Evolutionary conservation across 2,329 filamentous ascomycete genomes (phyloP), one percentile per base, ranked within the genome.

Genomic region (Coniella lustricola): DNA sequence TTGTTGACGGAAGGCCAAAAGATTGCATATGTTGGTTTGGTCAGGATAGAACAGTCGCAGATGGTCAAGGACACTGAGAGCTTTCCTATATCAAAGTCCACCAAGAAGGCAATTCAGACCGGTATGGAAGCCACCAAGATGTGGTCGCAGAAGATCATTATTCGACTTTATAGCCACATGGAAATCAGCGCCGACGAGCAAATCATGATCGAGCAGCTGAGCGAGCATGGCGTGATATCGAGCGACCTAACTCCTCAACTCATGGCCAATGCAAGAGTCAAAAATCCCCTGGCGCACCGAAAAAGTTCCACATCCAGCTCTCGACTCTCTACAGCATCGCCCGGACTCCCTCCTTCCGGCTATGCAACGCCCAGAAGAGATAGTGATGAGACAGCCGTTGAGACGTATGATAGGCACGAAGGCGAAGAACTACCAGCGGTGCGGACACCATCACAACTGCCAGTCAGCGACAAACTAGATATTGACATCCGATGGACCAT

Each of bases 101-200:
- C 80, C 2, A 93, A 85, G 66, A 96, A 91, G 64, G 72, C 82
- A 37, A 64, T 90, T 10, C 75, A 79, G 25, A 70, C 84, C 52
- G 80, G 86, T 0, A 71, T 82, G 10, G 93, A 96, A 64, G 79
- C 83, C 32, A 84, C 87, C 70, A 85, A 85, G 66, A 96, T 96
- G 86, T 98, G 91, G 91, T 83, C 87, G 49, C 93, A 98, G 65
- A 94, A 94, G 70, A 95, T 95, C 77, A 98, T 98, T 90, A 82
- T 96, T 52, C 82, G 91, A 20, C 66, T 98, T 12, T 98, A 97
- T 64, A 73, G 81, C 12, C 93, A 98, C 67, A 98, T 98, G 93
- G 93, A 98, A 52, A 94, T 98, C 60, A 90, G 84, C 60, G 74
- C 84, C 18, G 84, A 80, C 13, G 93, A 98, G 67, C 93, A 98